Evolutionary conservation across 129 eudicot genomes (phyloP), one percentile per base, ranked within the genome.

Genomic region (Dittrichia graveolens): DNA sequence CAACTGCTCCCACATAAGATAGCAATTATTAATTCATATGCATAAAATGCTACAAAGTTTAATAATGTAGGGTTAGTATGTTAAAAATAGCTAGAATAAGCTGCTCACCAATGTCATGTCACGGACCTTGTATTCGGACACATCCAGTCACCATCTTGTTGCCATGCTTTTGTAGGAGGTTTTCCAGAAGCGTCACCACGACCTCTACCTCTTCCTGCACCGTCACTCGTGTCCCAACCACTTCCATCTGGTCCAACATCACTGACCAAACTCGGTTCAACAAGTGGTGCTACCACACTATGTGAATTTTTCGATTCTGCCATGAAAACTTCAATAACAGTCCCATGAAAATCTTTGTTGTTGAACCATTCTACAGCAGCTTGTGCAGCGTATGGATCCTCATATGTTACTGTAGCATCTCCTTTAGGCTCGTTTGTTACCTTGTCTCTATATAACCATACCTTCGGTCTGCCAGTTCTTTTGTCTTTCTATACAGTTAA

Each of bases 61-160:
- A 41, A 54, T 38, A 41, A 54, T 53, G 52, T 9, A 64, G 11
- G 31, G 66, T 35, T 38, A 54, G 64, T 31, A 9, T 40, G 49
- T 72, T 13, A 7, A 60, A 67, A 65, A 82, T 84, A 85, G 90
- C 85, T 82, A 84, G 96, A 87, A 80, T 59, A 86, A 90, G 96
- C 95, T 78, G 99, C 99, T 90, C 99, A 94, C 99, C 99, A 81
- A 94, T 88, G 73, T 88, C 96, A 83, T 83, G 88, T 90, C 93
- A 94, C 99, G 90, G 94, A 94, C 99, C 99, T 94, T 94, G 99
- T 90, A 90, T 94, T 94, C 49, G 99, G 87, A 81, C 99, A 94
- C 80, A 63, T 47, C 99, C 99, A 94, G 80, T 94, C 99, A 67
- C 99, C 99, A 8, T 90, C 99, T 82, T 94, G 97, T 74, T 90